Evolutionary conservation across 2,329 filamentous ascomycete genomes (phyloP).

Genomic region (Stagonosporopsis vannaccii): DNA sequence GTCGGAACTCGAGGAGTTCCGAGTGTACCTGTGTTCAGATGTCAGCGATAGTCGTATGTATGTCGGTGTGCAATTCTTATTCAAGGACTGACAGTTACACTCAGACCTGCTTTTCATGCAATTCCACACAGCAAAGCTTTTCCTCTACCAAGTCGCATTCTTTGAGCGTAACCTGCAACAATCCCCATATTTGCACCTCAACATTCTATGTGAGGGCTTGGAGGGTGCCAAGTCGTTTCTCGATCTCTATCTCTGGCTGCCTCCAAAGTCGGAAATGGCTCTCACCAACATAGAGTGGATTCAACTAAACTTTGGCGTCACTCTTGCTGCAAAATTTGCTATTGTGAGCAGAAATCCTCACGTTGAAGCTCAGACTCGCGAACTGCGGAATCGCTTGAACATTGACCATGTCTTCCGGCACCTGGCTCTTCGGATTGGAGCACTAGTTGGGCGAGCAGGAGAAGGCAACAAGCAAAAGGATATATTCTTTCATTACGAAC

Average conservation of each 20-base stretch:
- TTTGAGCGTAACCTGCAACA: conserved; percentile 41
- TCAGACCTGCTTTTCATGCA: conserved; percentile 51
- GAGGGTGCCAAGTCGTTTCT: conserved; percentile 41
- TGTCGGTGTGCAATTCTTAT: background rate
- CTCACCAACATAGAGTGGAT: conserved; percentile 53
- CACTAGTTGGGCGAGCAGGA: conserved; percentile 31
- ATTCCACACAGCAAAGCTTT: conserved; percentile 50
- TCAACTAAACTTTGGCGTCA: conserved; percentile 48
- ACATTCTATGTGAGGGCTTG: conserved; percentile 31
- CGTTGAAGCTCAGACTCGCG: conserved; percentile 35
- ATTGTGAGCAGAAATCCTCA: conserved; percentile 36
- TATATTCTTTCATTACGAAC: conserved; percentile 38
- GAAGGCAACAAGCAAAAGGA: conserved; percentile 35
- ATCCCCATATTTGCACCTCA: conserved; percentile 34
- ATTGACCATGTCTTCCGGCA: conserved; percentile 39
- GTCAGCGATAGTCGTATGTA: conserved; percentile 41
- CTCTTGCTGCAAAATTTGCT: conserved; percentile 40
- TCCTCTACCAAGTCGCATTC: conserved; percentile 51
- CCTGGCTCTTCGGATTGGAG: conserved; percentile 33
- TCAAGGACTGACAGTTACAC: background rate
- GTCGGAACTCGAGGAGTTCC: conserved; percentile 45
- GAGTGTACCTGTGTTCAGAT: conserved; percentile 36
- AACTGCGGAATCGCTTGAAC: conserved; percentile 37
- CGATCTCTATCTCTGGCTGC: conserved; percentile 46
- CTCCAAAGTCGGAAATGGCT: conserved; percentile 44